Evolutionary conservation across 2,329 filamentous ascomycete genomes (phyloP).

Genomic region (Rhinocladiella similis): DNA sequence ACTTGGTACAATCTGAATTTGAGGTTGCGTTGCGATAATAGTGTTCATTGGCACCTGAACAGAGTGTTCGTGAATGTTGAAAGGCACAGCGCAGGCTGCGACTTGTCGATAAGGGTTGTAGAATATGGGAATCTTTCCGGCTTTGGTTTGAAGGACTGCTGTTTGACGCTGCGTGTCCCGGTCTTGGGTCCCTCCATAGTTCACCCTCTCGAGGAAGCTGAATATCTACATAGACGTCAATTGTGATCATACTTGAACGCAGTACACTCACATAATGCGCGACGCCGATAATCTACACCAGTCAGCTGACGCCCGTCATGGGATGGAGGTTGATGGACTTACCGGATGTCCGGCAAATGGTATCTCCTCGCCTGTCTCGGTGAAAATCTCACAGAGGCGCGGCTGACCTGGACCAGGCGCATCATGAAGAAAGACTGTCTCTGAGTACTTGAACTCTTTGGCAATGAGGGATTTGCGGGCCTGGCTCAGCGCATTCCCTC

Average conservation of each 20-base stretch:
- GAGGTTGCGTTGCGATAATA: conserved; percentile 31
- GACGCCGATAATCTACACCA: conserved; percentile 52
- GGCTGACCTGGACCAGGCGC: conserved; percentile 36
- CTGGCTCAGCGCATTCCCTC: conserved; percentile 46
- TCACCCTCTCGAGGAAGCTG: conserved; percentile 14
- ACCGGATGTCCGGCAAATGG: conserved; percentile 63
- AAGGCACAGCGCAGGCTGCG: conserved; percentile 66
- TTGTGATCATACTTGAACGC: not conserved
- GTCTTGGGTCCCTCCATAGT: conserved; percentile 16
- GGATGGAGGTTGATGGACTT: not conserved
- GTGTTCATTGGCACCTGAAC: conserved; percentile 33
- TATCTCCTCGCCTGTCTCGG: conserved; percentile 50
- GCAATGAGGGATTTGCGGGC: conserved; percentile 60
- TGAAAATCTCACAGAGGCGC: conserved; percentile 61
- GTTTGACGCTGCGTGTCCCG: conserved; percentile 24
- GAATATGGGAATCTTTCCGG: conserved; percentile 44
- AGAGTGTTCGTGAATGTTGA: conserved; percentile 64
- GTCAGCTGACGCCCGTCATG: not conserved
- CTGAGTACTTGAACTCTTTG: conserved; percentile 64
- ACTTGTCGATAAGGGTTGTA: conserved; percentile 42
- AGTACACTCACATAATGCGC: conserved; percentile 46
- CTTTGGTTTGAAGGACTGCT: conserved; percentile 38
- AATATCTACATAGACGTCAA: conserved; percentile 13
- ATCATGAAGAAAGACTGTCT: conserved; percentile 64
- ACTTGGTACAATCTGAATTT: conserved; percentile 29